Conservation (phyloP, 2,329 filamentous ascomycete species). For the Fusarium coffeatum region DNA sequence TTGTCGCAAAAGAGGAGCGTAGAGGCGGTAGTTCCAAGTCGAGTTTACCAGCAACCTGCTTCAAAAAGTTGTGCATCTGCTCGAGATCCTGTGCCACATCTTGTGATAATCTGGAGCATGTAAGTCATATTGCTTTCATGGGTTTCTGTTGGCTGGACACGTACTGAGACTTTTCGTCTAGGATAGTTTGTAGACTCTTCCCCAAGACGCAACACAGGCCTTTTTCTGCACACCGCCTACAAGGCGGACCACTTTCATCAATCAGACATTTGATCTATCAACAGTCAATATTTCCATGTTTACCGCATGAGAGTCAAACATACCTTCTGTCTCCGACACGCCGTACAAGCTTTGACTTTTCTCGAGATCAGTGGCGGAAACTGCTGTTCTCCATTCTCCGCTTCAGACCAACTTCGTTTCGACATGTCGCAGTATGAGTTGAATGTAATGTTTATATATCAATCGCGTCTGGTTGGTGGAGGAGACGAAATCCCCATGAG, state of each 20-base stretch:
- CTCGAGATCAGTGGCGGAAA: slow-evolving; percentile 51
- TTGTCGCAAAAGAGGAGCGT: slow-evolving; percentile 22
- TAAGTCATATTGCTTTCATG: background rate
- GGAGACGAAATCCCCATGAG: background rate
- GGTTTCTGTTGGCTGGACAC: background rate
- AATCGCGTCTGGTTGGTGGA: slow-evolving; percentile 25
- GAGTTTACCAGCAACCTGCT: slow-evolving; percentile 41
- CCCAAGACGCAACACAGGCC: slow-evolving; percentile 54
- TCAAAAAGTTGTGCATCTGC: slow-evolving; percentile 42
- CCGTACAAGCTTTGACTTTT: slow-evolving; percentile 56
- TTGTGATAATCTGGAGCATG: slow-evolving; percentile 12
- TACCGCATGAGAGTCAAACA: background rate
- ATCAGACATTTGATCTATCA: slow-evolving; percentile 56
- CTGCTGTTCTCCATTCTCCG: slow-evolving; percentile 20
- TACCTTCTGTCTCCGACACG: slow-evolving; percentile 57
- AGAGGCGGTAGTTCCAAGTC: slow-evolving; percentile 41
- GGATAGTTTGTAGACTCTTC: slow-evolving; percentile 56
- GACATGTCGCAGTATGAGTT: slow-evolving; percentile 6
- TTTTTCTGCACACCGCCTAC: slow-evolving; percentile 52
- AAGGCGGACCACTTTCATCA: slow-evolving; percentile 54
- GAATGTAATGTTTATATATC: slow-evolving; percentile 18
- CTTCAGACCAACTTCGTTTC: slow-evolving; percentile 33
- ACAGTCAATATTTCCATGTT: background rate
- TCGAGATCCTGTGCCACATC: slow-evolving; percentile 43
- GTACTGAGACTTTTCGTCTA: slow-evolving; percentile 56